These are phyloP conservation scores for Peribolospora baueri DNA, from an alignment of 768 basidiomycete genomes.

Conservation along the genomic window DNA sequence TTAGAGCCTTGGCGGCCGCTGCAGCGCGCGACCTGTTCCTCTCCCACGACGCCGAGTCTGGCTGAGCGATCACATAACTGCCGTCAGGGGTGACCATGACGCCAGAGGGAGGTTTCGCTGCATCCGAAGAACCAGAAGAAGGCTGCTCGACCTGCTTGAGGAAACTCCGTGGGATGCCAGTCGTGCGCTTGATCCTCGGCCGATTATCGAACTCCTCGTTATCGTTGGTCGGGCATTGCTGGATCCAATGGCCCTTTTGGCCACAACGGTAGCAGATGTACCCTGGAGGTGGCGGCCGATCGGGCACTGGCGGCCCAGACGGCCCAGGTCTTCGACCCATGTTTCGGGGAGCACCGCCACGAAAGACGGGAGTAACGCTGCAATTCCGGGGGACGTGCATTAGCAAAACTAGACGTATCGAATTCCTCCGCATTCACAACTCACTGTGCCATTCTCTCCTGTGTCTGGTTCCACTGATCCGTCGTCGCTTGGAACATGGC, in stretches of 20 bases:
- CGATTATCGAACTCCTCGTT: conserved; percentile 83
- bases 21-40: conserved; percentile 42
- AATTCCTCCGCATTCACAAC: conserved; percentile 23
- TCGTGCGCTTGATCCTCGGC: conserved; percentile 89
- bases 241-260: conserved; percentile 99
- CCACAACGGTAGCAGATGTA: conserved; percentile 98
- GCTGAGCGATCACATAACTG: conserved; percentile 88
- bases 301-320: conserved; percentile 30
- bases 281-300: conserved; percentile 57
- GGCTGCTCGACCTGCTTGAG: conserved; percentile 85
- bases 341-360: conserved; percentile 4
- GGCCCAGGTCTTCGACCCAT: conserved; percentile 22
- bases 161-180: conserved; percentile 94
- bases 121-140: conserved; percentile 22
- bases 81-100: conserved; percentile 99
- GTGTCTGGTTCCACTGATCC: conserved; percentile 91
- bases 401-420: background rate
- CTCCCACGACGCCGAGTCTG: conserved; percentile 91
- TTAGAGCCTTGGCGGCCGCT: conserved; percentile 43
- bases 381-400: conserved; percentile 21
- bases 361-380: conserved; percentile 31
- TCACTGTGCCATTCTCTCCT: conserved; percentile 99
- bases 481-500: conserved; percentile 91
- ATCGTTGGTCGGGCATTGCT: conserved; percentile 92
- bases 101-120: conserved; percentile 40